Conservation (phyloP, 768 basidiomycete genomes). For the Lactifluus pinguis region DNA sequence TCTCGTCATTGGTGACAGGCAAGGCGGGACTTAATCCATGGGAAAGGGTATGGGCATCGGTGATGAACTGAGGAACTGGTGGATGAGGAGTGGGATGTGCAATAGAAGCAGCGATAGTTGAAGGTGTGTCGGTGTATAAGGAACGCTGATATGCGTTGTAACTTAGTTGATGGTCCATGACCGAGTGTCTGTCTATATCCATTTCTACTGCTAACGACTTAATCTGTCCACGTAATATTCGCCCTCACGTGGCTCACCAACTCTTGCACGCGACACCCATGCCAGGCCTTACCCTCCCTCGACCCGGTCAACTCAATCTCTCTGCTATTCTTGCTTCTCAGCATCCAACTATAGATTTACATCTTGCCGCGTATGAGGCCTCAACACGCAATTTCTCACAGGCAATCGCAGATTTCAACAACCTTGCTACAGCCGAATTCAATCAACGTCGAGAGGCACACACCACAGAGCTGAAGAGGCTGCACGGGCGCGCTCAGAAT, state of each 20-base stretch:
- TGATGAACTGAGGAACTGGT: constrained; percentile 33
- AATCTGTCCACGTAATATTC: not conserved
- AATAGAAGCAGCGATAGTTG: constrained; percentile 29
- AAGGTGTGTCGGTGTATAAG: constrained; percentile 57
- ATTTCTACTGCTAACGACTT: too few species aligned
- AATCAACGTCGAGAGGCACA: constrained; percentile 57
- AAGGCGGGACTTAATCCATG: constrained; percentile 24
- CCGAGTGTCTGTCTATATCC: too few species aligned
- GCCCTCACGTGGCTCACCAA: constrained; percentile 6
- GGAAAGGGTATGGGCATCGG: constrained; percentile 9
- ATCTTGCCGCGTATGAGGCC: constrained; percentile 48
- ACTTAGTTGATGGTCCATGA: constrained; percentile 47
- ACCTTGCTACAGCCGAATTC: constrained; percentile 60
- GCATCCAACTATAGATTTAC: constrained; percentile 58
- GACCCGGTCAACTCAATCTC: constrained; percentile 43
- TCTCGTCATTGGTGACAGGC: constrained; percentile 40
- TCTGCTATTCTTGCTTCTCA: constrained; percentile 39
- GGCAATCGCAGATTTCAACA: constrained; percentile 64
- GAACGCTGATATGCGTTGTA: constrained; percentile 55
- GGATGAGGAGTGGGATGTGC: constrained; percentile 51
- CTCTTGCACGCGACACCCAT: not conserved
- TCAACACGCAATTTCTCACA: constrained; percentile 66
- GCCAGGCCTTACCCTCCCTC: not conserved
- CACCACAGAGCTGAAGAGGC: constrained; percentile 49
- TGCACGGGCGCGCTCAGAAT: constrained; percentile 50